A percentile compares a stretch with the other conserved stretches of the same genome.
These are phyloP conservation scores for Deakozyma indianensis DNA, from an alignment of 805 yeast species.

Conservation along the genomic window DNA sequence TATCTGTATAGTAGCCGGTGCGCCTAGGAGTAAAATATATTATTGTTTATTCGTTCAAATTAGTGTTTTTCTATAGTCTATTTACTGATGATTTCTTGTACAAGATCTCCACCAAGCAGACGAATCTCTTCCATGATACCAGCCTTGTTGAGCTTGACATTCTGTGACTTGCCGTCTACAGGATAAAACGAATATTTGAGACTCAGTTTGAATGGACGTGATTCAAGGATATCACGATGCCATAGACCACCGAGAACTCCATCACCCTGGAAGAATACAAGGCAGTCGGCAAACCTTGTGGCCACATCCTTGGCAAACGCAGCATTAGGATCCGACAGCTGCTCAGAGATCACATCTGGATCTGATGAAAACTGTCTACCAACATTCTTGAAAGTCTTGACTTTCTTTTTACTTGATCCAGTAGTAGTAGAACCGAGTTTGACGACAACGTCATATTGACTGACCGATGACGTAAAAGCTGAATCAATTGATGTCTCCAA, in stretches of 20 bases:
- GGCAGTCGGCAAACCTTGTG: conserved; percentile 46
- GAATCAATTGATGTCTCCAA: conserved; percentile 32
- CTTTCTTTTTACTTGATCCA: conserved; percentile 18
- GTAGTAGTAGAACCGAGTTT: conserved; percentile 33
- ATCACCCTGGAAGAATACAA: conserved; percentile 45
- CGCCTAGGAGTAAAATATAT: not conserved
- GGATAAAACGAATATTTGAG: conserved; percentile 65
- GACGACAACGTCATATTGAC: conserved; percentile 74
- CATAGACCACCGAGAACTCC: conserved; percentile 70
- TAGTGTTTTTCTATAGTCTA: conserved; percentile 2
- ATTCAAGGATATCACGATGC: conserved; percentile 46
- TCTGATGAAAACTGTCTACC: conserved; percentile 23
- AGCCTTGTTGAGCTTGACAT: conserved; percentile 42
- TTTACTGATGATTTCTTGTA: conserved; percentile 8
- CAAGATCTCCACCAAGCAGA: conserved; percentile 25
- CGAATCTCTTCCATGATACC: conserved; percentile 60
- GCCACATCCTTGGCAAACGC: conserved; percentile 48
- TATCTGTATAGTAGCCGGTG: conserved; percentile 1
- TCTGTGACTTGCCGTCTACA: conserved; percentile 11
- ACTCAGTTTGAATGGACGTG: conserved; percentile 65
- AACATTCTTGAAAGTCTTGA: conserved; percentile 22
- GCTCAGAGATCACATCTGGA: conserved; percentile 19
- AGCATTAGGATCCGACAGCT: conserved; percentile 35
- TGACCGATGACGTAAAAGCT: conserved; percentile 66
- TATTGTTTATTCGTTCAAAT: conserved; percentile 2